Evolutionary conservation across 1,139 yeast species (phyloP), one percentile per base, ranked within the genome.

Genomic region (Nakaseomyces bracarensis): DNA sequence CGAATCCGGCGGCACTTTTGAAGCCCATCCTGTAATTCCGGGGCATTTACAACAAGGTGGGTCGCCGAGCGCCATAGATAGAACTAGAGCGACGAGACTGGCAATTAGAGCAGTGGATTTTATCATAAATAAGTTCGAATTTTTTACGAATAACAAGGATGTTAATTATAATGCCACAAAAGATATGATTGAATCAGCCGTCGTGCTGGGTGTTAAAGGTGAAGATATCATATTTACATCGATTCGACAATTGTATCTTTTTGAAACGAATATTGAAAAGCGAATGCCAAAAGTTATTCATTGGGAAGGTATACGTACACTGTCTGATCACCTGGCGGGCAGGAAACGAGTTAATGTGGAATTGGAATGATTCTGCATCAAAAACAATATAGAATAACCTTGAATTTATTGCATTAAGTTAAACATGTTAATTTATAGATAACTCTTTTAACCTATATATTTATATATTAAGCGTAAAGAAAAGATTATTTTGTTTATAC

Each of bases 211-310:
- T 53, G 75, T 89, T 47, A 77, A 79, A 58, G 77, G 85, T 31
- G 78, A 94, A 9, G 85, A 82, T 58, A 70, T 89, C 57, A 76
- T 66, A 48, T 86, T 84, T 67, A 73, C 85, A 9, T 71, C 91
- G 3, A 73, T 91, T 45, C 73, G 83, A 58, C 75, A 74, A 48
- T 72, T 91, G 52, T 87, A 82, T 67, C 94, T 86, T 60, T 79
- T 70, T 56, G 97, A 91, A 64, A 86, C 98, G 14, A 85, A 83
- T 53, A 65, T 82, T 41, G 70, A 67, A 20, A 77, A 69, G 61
- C 82, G 98, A 70, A 81, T 91, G 77, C 96, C 97, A 50, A 87
- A 84, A 70, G 70, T 72, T 49, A 81, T 87, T 38, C 86, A 83
- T 64, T 91, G 98, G 98, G 69, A 72, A 42, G 70, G 70, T 36